phyloP scores from a whole-genome alignment of 176 grass and related monocot species.

The Carex parvula region DNA sequence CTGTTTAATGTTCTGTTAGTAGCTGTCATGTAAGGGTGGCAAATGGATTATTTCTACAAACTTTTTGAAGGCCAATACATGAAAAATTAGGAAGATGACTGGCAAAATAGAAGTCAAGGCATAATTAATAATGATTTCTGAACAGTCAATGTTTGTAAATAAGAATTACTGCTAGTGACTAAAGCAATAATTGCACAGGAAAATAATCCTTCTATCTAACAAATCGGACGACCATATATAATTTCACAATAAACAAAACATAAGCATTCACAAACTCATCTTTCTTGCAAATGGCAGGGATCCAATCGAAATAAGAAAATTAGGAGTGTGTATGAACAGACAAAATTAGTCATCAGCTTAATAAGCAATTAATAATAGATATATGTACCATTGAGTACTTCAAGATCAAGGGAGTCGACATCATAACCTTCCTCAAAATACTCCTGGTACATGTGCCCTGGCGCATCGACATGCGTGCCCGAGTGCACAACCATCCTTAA shows the following conservation, averaged over 20 bases:
- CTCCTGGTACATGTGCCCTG: constrained; percentile 32
- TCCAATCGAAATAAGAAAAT: background rate
- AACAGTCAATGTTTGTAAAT: background rate
- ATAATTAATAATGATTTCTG: background rate
- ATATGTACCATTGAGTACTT: constrained; percentile 65
- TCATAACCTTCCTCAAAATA: constrained; percentile 60
- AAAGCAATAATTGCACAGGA: background rate
- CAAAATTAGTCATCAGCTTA: background rate
- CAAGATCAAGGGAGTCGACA: constrained; percentile 71
- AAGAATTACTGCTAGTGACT: background rate
- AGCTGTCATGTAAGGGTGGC: background rate
- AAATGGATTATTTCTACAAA: background rate
- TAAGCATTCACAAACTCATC: background rate
- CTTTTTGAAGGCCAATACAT: no score
- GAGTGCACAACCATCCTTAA: constrained; percentile 43
- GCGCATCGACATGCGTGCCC: constrained; percentile 67
- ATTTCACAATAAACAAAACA: background rate
- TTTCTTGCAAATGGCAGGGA: background rate
- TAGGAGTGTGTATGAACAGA: background rate
- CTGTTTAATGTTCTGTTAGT: background rate
- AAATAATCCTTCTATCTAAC: background rate
- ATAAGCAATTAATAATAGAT: background rate
- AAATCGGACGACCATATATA: background rate
- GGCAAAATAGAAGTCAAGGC: background rate
- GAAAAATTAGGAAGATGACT: background rate